Base-by-base conservation (phyloP, 225 moss, liverwort and hornwort genomes). In the Pseudisothecium myosuroides region DNA sequence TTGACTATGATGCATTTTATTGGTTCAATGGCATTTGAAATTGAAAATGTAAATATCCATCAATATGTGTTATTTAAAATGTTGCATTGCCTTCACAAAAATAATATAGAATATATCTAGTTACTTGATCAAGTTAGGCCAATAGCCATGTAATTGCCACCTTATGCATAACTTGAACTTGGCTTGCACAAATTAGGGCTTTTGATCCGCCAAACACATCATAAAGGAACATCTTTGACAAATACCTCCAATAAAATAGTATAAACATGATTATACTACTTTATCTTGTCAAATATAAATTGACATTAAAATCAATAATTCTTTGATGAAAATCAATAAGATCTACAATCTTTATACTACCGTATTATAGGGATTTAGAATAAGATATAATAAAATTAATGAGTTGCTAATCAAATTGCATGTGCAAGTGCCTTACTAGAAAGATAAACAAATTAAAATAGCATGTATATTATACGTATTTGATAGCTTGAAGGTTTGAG, bases 331-430 rank as follows among this genome's bases (percentile, higher is more conserved):
- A 56, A 43, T 9, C 31, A 60, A 32, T 10, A 16, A 1, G 1
- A 2, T 56, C 28, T 0, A 12, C 3, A 29, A 39, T 2, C 0
- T 17, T 5, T 28, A 17, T 29, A 19, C 5, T 19, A 37, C 9
- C 0, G 0, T 58, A 41, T 19, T 41, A 41, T 19, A 18, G 17
- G 11, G 1, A 27, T 39, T 59, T 17, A 12, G 5, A 39, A 58
- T 59, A 12, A 59, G 1, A 80, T 27, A 11, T 59, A 0, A 28
- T 39, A 58, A 0, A 58, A 5, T 39, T 2, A 5, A 80, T 39
- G n/a, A 80, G 3, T 39, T 59, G 2, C 16, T 59, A 28, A 80
- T 80, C 19, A 59, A 28, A 28, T 41, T 13, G 1, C 17, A 39
- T 59, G 28, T 80, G 1, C 29, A 59, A 12, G 8, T 18, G 8